Evolutionary conservation across 2,329 filamentous ascomycete species (phyloP).

Genomic region (Rachicladosporium sp.): DNA sequence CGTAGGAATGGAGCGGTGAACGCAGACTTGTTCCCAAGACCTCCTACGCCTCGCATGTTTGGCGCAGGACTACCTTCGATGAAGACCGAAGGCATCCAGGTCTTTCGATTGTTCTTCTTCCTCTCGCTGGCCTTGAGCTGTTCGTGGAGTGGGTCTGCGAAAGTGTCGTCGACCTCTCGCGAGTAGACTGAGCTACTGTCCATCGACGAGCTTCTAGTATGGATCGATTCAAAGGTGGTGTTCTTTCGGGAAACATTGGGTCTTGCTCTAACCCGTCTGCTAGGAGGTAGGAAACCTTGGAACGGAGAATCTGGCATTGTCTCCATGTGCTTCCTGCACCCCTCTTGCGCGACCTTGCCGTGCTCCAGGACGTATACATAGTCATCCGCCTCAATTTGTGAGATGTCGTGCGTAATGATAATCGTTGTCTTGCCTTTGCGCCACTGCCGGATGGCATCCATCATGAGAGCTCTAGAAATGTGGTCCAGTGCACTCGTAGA

Average conservation of each 20-base stretch:
- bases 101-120: conserved; percentile 7
- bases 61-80: conserved; percentile 13
- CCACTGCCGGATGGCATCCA: conserved; percentile 68
- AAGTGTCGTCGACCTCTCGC: background rate
- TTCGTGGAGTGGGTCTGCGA: conserved; percentile 16
- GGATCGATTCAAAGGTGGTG: conserved; percentile 8
- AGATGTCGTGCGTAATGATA: conserved; percentile 81
- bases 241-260: conserved; percentile 9
- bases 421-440: conserved; percentile 73
- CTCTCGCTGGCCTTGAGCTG: conserved; percentile 17
- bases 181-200: conserved; percentile 8
- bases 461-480: conserved; percentile 53
- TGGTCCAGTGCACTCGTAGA: conserved; percentile 76
- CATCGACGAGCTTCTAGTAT: conserved; percentile 10
- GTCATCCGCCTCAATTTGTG: conserved; percentile 59
- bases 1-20: conserved; percentile 13
- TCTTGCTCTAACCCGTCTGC: conserved; percentile 9
- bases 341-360: conserved; percentile 56
- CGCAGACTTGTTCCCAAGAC: conserved; percentile 9
- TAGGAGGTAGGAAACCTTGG: conserved; percentile 18
- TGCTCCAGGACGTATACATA: conserved; percentile 70
- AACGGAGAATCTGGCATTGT: conserved; percentile 19
- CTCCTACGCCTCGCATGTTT: conserved; percentile 11
- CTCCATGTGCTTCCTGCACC: conserved; percentile 47
- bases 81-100: conserved; percentile 17